Base-by-base conservation (phyloP, 257 asterid genomes). In the Capsicum rhomboideum region DNA sequence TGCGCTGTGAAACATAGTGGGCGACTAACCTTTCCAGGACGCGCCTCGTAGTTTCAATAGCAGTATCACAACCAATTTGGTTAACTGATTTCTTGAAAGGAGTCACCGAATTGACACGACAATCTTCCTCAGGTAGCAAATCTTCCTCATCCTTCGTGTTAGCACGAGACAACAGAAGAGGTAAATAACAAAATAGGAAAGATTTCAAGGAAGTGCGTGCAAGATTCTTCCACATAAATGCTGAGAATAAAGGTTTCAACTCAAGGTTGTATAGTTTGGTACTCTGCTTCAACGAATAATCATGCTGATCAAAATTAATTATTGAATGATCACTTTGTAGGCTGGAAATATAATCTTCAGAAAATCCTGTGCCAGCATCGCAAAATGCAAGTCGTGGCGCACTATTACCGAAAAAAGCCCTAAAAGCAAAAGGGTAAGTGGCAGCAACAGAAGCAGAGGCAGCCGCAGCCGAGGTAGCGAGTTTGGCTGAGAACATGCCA, bases 41-140 rank as follows among this genome's bases (percentile, higher is more conserved):
- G 4, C 98, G 93, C 71, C 97, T 90, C 3, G 96, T 97, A n/a
- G 98, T 97, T 54, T 88, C 87, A 64, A 97, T 97, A 29, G 91
- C 91, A 52, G 93, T 90, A 98, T 96, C 99, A 6, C 96, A 94
- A 74, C 87, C 46, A 68, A 96, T 94, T 84, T 94, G 99, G 86
- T 89, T 94, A 81, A 93, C 94, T 12, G 99, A 96, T 86, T 92
- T 94, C 88, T 94, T 92, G 85, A 96, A 92, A 72, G 98, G 99
- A 87, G 86, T 90, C 56, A 87, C 91, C 89, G 93, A 88, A 90
- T 93, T 95, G 55, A 90, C 86, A 13, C 2, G 86, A 83, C 4
- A 34, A 34, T 81, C 93, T 67, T 86, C 94, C 67, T 77, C 78
- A 84, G 86, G 88, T 75, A 92, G 90, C 87, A 91, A 92, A 85